Evolutionary conservation across 1,284 basidiomycete species (phyloP), one percentile per base, ranked within the genome.

Genomic region (Ustanciosporium gigantosporum): DNA sequence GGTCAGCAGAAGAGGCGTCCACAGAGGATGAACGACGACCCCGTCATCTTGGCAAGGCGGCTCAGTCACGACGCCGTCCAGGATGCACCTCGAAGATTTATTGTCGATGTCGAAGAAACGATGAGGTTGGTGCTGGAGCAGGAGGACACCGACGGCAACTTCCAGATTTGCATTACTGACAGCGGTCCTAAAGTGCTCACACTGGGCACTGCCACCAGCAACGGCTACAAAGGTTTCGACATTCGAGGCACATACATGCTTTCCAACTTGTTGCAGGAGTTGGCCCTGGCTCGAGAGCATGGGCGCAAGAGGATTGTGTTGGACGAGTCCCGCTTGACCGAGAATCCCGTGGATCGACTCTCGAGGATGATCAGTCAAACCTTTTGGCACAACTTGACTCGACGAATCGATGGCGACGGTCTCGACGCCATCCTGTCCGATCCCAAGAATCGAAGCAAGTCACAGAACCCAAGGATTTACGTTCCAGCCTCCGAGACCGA

Each of bases 71-170:
- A 69, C 36, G 82, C 76, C 64, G 40, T 79, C 77, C 29, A 75
- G 73, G 38, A 81, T 79, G 29, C 80, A 76, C 17, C 83, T 6
- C 55, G 71, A 5, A 58, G 73, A 27, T 98, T 96, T 81, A 84
- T 97, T 29, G 91, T 98, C 57, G 94, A 97, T 72, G 94, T 98
- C n/a, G 94, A 98, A 74, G 92, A 96, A 80, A 98, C 94, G 24
- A 92, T 98, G 78, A 87, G 92, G 36, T 86, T 96, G 52, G 87
- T 98, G 5, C 86, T 98, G 25, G 91, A 95, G 78, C 95, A 98
- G 78, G 94, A 98, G 77, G 94, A 98, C 79, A 97, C 94, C 4
- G 92, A 98, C 68, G 89, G 89, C 37, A 91, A 98, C 80, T 92
- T 93, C 78, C 43, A 96, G 81, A 97, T 98, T 73, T 92, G 90